Evolutionary conservation across 225 moss, liverwort and hornwort genomes (phyloP), one percentile per base, ranked within the genome.

Genomic region (Physcomitrellopsis africana): DNA sequence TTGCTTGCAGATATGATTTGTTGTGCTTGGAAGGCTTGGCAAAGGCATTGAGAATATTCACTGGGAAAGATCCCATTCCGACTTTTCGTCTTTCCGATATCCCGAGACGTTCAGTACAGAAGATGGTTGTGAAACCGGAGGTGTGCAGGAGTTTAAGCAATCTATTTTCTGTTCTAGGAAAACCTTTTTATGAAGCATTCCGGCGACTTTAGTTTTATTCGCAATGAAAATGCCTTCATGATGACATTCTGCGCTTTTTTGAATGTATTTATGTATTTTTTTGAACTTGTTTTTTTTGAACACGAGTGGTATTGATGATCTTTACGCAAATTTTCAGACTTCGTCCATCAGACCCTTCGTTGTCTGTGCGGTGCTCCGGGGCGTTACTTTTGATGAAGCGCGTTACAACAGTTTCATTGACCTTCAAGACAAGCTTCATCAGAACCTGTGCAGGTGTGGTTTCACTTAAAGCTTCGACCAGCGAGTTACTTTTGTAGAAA

Each of bases 341-440:
- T 77, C 92, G 45, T 46, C 29, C 69, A 89, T 99, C 68, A 85
- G 99, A 64, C 92, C 93, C 42, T 86, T 82, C 77, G 74, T 95
- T 52, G 99, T 91, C 47, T 92, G 90, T 66, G 97, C 93, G 53
- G 81, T 99, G 41, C 86, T 99, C 20, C 93, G 94, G 78, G 94
- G 94, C 72, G 77, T 93, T 19, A 86, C 89, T 51, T 93, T 99
- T n/a, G 80, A 86, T 77, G 81, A 92, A 75, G 86, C 84, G 41
- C 83, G 93, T 45, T 93, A 77, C 79, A 86, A 92, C 41, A 99
- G 99, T 84, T 93, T 99, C 78, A 93, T 99, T 29, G 93, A 99
- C 60, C 89, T 99, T 18, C 97, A 99, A 70, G 93, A 95, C 86
- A 95, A 93, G 65, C 82, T 99, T 64, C 95, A 95, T 81, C 95